phyloP scores from a whole-genome alignment of 2,329 filamentous ascomycete genomes.

The Macrophomina pseudophaseolina region DNA sequence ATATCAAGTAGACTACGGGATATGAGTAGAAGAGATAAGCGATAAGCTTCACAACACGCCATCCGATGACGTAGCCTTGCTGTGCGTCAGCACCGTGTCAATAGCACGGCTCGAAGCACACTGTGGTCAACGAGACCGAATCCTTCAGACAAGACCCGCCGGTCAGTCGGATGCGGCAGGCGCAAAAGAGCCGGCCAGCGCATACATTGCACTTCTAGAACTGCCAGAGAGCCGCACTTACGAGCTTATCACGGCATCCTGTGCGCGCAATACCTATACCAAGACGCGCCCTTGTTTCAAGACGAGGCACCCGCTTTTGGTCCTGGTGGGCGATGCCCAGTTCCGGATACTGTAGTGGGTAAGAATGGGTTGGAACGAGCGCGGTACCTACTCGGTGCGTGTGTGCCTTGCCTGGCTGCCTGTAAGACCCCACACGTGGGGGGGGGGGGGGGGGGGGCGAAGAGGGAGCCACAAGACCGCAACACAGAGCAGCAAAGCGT shows the following conservation, averaged over 20 bases:
- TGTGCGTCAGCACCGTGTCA: not conserved
- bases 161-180: conserved; percentile 18
- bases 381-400: not conserved
- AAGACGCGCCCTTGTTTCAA: conserved; percentile 2
- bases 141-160: not conserved
- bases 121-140: not conserved
- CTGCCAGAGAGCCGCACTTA: not conserved
- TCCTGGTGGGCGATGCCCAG: not conserved
- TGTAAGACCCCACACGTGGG: not conserved
- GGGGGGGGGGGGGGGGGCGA: not conserved
- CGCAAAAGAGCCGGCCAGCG: not conserved
- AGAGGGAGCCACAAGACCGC: conserved; percentile 10
- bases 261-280: not conserved
- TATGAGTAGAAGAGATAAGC: not conserved
- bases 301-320: not conserved
- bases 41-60: not conserved
- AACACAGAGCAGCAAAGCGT: conserved; percentile 15
- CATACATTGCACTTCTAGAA: not conserved
- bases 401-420: conserved; percentile 2
- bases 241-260: not conserved
- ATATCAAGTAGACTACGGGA: no score
- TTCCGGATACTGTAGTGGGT: not conserved
- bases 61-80: not conserved
- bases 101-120: not conserved
- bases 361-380: no score